Percentiles rank a stretch among this genome's conserved stretches.
phyloP scores from a whole-genome alignment of 805 yeast genomes.

The Myxozyma neglecta region DNA sequence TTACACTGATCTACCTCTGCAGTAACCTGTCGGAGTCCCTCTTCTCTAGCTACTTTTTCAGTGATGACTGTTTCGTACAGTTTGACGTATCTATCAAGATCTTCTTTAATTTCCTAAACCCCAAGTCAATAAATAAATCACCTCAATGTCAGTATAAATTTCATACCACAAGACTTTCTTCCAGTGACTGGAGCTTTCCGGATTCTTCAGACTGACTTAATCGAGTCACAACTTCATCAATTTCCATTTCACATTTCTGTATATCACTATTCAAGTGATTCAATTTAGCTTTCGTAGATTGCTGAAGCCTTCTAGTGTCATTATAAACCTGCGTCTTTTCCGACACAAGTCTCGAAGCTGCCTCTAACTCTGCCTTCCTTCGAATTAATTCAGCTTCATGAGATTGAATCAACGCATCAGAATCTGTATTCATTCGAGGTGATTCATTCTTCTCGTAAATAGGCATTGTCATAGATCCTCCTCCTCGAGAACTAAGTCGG shows the following conservation, averaged over 20 bases:
- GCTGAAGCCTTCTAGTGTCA: conserved; percentile 2
- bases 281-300: conserved; percentile 2
- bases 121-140: background rate
- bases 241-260: conserved; percentile 1
- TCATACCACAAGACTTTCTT: conserved; percentile 2
- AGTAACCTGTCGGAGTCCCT: background rate
- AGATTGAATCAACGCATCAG: conserved; percentile 5
- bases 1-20: background rate
- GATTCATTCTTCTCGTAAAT: conserved; percentile 39
- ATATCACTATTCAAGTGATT: conserved; percentile 9
- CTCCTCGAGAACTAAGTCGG: conserved; percentile 42
- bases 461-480: conserved; percentile 56
- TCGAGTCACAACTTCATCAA: background rate
- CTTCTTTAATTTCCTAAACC: background rate
- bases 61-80: conserved; percentile 11
- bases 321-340: background rate
- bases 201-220: conserved; percentile 12
- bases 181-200: conserved; percentile 9
- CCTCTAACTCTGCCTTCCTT: background rate
- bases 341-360: background rate
- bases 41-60: conserved; percentile 15
- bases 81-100: background rate
- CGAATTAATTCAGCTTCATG: background rate
- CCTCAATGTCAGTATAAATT: background rate
- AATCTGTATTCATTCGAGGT: conserved; percentile 33